phyloP scores from a whole-genome alignment of 176 grass and related monocot species.

The Triticum dicoccoides region DNA sequence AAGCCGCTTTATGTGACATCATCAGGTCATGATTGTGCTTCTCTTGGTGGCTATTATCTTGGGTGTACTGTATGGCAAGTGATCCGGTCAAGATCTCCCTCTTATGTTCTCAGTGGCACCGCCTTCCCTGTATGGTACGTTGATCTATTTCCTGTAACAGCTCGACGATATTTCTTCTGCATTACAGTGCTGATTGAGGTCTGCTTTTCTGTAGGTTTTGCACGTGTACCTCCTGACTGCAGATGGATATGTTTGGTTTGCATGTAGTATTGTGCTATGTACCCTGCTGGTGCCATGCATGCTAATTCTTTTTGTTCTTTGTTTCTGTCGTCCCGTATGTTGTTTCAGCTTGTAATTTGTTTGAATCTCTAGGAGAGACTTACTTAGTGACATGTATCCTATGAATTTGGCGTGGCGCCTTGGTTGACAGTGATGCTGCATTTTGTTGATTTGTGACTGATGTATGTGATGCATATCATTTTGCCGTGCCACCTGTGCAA shows the following conservation, averaged over 20 bases:
- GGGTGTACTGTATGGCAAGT: constrained; percentile 46
- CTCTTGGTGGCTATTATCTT: constrained; percentile 63
- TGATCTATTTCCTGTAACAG: not conserved
- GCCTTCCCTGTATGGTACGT: not conserved
- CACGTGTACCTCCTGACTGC: not conserved
- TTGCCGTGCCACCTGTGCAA: not conserved
- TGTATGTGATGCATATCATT: not conserved
- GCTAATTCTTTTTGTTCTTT: constrained; percentile 23
- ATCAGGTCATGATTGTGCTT: constrained; percentile 54
- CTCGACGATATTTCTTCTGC: not conserved
- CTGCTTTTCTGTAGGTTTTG: not conserved
- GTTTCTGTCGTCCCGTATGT: not conserved
- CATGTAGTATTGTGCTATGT: not conserved
- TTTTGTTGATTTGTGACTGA: not conserved
- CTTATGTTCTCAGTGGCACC: not conserved
- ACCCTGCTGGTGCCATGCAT: not conserved
- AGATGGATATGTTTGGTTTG: not conserved
- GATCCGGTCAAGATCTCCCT: not conserved
- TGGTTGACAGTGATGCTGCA: not conserved
- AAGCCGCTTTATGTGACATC: constrained; percentile 22
- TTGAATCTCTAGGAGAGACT: not conserved
- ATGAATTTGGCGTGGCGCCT: not conserved
- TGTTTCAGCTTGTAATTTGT: not conserved
- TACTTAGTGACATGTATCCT: not conserved
- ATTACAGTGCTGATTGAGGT: not conserved